A percentile compares a stretch with the other conserved stretches of the same genome.
phyloP scores from a whole-genome alignment of 352 stramenopile genomes.

The Phytophthora rubi region DNA sequence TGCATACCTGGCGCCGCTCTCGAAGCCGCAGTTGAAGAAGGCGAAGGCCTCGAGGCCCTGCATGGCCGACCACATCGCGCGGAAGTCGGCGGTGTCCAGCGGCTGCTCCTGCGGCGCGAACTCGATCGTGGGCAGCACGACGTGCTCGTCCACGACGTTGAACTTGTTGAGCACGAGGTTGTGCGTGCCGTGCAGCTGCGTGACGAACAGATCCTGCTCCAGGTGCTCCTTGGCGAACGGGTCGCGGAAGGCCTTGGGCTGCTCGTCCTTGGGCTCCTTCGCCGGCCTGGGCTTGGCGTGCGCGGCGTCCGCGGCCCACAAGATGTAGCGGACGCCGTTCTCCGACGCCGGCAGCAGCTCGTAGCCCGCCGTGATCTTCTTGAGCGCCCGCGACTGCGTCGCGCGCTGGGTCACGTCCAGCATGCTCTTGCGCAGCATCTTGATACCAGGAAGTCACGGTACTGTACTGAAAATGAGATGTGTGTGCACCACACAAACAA shows the following conservation, averaged over 20 bases:
- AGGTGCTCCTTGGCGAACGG: constrained; percentile 78
- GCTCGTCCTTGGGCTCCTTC: background rate
- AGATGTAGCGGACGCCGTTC: constrained; percentile 51
- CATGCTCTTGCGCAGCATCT: constrained; percentile 66
- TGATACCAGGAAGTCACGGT: constrained; percentile 10
- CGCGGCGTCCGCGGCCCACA: constrained; percentile 55
- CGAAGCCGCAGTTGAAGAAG: constrained; percentile 88
- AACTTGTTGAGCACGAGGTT: constrained; percentile 90
- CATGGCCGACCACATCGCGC: constrained; percentile 82
- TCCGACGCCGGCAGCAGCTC: constrained; percentile 53
- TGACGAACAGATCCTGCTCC: constrained; percentile 73
- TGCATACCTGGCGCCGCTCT: constrained; percentile 72
- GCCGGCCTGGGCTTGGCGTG: constrained; percentile 49
- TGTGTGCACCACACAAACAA: constrained; percentile 5
- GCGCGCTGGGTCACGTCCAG: constrained; percentile 67
- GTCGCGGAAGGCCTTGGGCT: constrained; percentile 55
- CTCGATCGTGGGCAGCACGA: constrained; percentile 78
- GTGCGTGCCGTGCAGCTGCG: constrained; percentile 68
- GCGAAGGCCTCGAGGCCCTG: constrained; percentile 69
- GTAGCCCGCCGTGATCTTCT: constrained; percentile 63
- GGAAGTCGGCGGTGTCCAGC: constrained; percentile 56
- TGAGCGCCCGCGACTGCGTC: constrained; percentile 62
- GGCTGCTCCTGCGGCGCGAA: constrained; percentile 72
- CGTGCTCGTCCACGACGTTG: constrained; percentile 77
- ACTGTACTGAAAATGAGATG: background rate